Evolutionary conservation across 768 basidiomycete genomes (phyloP).

Genomic region (Saitozyma podzolica): DNA sequence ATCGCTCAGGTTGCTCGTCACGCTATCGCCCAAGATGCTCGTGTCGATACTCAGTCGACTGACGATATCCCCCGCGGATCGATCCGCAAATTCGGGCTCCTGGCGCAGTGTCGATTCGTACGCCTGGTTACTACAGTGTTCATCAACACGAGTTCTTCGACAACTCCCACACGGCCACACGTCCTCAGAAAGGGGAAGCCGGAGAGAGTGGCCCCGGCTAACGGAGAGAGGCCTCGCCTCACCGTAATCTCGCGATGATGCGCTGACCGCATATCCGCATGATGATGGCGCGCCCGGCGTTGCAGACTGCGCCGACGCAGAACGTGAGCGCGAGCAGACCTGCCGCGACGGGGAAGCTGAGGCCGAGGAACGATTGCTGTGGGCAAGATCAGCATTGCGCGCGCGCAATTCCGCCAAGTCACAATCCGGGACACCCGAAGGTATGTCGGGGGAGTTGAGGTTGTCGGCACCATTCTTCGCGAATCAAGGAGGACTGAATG

Average conservation of each 20-base stretch:
- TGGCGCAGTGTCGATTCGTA: slow-evolving; percentile 81
- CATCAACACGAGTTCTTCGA: neutral
- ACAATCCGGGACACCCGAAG: neutral
- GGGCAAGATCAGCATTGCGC: too few species aligned
- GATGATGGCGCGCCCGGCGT: slow-evolving; percentile 62
- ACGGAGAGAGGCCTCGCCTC: neutral
- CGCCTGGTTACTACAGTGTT: slow-evolving; percentile 67
- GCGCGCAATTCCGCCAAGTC: neutral
- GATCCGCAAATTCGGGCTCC: slow-evolving; percentile 90
- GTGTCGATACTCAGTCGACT: slow-evolving; percentile 88
- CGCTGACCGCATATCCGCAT: slow-evolving; percentile 89
- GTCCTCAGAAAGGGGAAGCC: neutral
- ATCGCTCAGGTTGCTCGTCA: slow-evolving; percentile 58
- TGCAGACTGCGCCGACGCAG: slow-evolving; percentile 81
- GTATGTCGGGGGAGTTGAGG: too few species aligned
- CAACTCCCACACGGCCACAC: neutral
- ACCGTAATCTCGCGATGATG: slow-evolving; percentile 69
- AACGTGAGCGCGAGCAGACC: slow-evolving; percentile 71
- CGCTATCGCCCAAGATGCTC: slow-evolving; percentile 76
- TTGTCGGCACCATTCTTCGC: neutral
- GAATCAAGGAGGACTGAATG: neutral
- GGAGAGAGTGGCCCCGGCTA: neutral
- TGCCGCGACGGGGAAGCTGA: slow-evolving; percentile 79
- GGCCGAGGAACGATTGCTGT: slow-evolving; percentile 66
- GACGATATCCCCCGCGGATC: slow-evolving; percentile 88